A percentile compares a stretch with the other conserved stretches of the same genome.
Evolutionary conservation across 2,329 filamentous ascomycete species (phyloP).

Genomic region (Calonectria pteridis): DNA sequence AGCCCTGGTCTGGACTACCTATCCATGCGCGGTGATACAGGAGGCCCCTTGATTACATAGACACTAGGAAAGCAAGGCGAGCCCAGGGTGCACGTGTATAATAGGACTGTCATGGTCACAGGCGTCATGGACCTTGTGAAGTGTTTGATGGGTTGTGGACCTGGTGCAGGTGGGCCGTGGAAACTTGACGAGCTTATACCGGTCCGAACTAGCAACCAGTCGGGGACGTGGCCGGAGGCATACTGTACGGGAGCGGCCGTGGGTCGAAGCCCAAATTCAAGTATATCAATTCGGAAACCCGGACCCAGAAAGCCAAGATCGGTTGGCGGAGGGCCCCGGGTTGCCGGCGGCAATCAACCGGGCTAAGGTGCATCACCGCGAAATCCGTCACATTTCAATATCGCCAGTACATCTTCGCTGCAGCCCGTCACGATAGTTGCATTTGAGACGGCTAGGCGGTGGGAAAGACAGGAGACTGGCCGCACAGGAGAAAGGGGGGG

Average conservation of each 20-base stretch:
- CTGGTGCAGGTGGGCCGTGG: constrained; percentile 1
- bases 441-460: constrained; percentile 15
- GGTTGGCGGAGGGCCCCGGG: constrained; percentile 22
- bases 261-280: constrained; percentile 5
- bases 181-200: constrained; percentile 4
- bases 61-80: background rate
- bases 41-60: background rate
- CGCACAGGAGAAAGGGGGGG: background rate
- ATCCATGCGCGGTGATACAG: background rate
- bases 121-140: background rate
- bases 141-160: background rate
- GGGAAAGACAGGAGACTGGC: background rate
- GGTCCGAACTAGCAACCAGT: background rate
- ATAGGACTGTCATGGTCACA: background rate
- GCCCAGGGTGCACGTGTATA: background rate
- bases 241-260: constrained; percentile 24
- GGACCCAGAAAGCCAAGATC: constrained; percentile 23
- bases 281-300: constrained; percentile 4
- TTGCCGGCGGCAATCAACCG: constrained; percentile 36
- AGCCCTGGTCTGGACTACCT: background rate
- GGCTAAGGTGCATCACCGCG: background rate
- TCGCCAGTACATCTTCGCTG: constrained; percentile 24
- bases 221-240: background rate
- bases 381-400: constrained; percentile 37
- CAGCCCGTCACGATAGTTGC: constrained; percentile 19